Percentiles rank a stretch among this genome's conserved stretches.
Evolutionary conservation across 768 basidiomycete species (phyloP).

Genomic region (Postia placenta): DNA sequence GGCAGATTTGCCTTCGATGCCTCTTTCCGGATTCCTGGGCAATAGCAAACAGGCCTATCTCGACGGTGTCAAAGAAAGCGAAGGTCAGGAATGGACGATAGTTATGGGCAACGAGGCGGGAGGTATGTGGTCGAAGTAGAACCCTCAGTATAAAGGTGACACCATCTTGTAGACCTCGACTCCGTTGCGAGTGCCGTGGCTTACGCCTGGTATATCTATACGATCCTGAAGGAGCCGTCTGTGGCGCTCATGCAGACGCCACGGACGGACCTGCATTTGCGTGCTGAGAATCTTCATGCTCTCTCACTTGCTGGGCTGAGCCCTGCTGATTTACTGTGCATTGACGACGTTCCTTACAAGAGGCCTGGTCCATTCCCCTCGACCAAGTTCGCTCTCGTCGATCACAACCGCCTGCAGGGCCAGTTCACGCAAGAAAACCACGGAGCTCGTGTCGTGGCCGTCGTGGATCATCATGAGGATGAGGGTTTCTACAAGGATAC

Average conservation of each 20-base stretch:
- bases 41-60: slow-evolving; percentile 52
- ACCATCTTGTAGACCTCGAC: slow-evolving; percentile 67
- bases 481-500: slow-evolving; percentile 59
- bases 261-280: slow-evolving; percentile 63
- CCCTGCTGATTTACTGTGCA: slow-evolving; percentile 51
- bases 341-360: slow-evolving; percentile 51
- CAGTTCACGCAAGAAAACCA: slow-evolving; percentile 36
- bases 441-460: slow-evolving; percentile 52
- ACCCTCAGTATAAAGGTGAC: not conserved
- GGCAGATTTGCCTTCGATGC: not conserved
- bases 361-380: slow-evolving; percentile 41
- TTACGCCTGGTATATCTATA: slow-evolving; percentile 70
- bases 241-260: slow-evolving; percentile 72
- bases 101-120: slow-evolving; percentile 97
- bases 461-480: slow-evolving; percentile 92
- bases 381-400: slow-evolving; percentile 72
- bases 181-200: slow-evolving; percentile 81
- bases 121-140: slow-evolving; percentile 43
- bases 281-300: slow-evolving; percentile 84
- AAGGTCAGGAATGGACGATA: slow-evolving; percentile 66
- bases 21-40: slow-evolving; percentile 9
- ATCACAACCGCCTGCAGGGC: slow-evolving; percentile 72
- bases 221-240: slow-evolving; percentile 30
- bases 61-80: slow-evolving; percentile 40
- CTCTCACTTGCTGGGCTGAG: slow-evolving; percentile 53